phyloP scores from a whole-genome alignment of 129 eudicot genomes.

The Lonicera japonica region DNA sequence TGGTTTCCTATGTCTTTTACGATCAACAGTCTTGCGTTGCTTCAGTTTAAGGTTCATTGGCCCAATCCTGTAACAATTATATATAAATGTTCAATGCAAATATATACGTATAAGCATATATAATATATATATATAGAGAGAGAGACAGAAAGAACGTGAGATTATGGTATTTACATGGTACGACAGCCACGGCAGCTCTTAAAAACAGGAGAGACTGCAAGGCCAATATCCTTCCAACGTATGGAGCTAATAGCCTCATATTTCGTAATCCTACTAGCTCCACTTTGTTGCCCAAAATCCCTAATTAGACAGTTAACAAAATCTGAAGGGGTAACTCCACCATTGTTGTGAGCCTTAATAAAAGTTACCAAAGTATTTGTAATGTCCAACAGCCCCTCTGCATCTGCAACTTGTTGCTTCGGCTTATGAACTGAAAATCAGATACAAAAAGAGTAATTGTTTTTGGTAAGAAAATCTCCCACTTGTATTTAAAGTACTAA shows the following conservation, averaged over 20 bases:
- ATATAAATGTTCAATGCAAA: too few relatives aligned
- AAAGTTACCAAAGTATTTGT: slow-evolving; percentile 58
- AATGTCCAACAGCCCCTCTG: slow-evolving; percentile 83
- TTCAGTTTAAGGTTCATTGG: slow-evolving; percentile 77
- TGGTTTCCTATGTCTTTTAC: slow-evolving; percentile 42
- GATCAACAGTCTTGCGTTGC: slow-evolving; percentile 54
- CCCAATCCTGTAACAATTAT: slow-evolving; percentile 60
- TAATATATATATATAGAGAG: too few relatives aligned
- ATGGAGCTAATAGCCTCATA: slow-evolving; percentile 41
- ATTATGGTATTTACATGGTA: slow-evolving; percentile 49
- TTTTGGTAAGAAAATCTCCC: too few relatives aligned
- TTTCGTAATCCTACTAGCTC: slow-evolving; percentile 17
- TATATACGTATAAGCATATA: too few relatives aligned
- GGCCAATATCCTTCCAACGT: slow-evolving; percentile 68
- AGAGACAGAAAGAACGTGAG: background rate
- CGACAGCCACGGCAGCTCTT: slow-evolving; percentile 57
- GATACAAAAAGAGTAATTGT: background rate
- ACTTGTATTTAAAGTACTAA: too few relatives aligned
- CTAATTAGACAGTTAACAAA: slow-evolving; percentile 60
- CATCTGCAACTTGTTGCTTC: slow-evolving; percentile 96
- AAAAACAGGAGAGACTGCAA: slow-evolving; percentile 60
- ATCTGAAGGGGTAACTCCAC: slow-evolving; percentile 72
- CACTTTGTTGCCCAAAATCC: slow-evolving; percentile 43
- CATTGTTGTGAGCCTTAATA: slow-evolving; percentile 59
- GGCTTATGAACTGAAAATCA: slow-evolving; percentile 68